These are phyloP conservation scores for Termitomyces sp. DNA, from an alignment of 768 basidiomycete species.

Conservation along the genomic window DNA sequence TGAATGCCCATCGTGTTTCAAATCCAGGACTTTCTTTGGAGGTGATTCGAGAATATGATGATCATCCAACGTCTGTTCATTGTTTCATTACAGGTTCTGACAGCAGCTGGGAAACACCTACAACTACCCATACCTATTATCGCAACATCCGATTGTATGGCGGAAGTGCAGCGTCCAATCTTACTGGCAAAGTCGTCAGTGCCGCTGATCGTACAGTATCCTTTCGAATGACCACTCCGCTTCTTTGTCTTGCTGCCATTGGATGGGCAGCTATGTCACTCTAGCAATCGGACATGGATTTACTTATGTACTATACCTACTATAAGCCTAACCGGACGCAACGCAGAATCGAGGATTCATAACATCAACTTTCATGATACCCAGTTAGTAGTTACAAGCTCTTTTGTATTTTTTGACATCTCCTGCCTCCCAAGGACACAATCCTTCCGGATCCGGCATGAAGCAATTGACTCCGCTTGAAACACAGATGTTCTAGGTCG, in stretches of 20 bases:
- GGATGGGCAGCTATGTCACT: slow-evolving; percentile 5
- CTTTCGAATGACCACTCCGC: neutral
- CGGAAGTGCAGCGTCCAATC: slow-evolving; percentile 44
- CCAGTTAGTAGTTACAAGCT: neutral
- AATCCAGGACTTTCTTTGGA: slow-evolving; percentile 74
- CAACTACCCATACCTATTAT: slow-evolving; percentile 69
- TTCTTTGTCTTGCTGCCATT: neutral
- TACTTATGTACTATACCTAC: neutral
- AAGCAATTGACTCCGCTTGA: no score
- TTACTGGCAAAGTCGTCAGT: slow-evolving; percentile 31
- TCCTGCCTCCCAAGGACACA: no score
- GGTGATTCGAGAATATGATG: slow-evolving; percentile 30
- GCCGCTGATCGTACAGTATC: slow-evolving; percentile 13
- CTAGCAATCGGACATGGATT: neutral
- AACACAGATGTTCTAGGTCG: no score
- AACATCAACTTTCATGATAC: neutral
- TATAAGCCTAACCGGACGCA: neutral
- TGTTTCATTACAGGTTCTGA: slow-evolving; percentile 46
- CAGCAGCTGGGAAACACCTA: slow-evolving; percentile 65
- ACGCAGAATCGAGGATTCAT: neutral
- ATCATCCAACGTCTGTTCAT: neutral
- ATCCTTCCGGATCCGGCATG: no score
- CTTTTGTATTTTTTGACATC: neutral
- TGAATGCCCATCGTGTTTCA: neutral
- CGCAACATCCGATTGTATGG: slow-evolving; percentile 71